Evolutionary conservation across 1,284 basidiomycete genomes (phyloP).

Genomic region (Cystobasidiaceae sp.): DNA sequence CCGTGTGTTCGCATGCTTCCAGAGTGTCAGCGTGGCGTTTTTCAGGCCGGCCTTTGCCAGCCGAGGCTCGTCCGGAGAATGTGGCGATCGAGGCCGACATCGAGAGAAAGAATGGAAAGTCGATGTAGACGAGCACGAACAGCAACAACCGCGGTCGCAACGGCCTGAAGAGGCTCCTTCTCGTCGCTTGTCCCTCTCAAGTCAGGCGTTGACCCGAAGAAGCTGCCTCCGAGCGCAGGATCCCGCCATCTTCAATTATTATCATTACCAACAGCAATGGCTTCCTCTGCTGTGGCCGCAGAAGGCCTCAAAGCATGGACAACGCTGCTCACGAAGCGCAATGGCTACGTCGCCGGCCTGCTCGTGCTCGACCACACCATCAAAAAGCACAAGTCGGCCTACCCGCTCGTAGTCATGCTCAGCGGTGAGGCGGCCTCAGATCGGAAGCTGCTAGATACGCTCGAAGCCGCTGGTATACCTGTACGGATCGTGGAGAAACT

Average conservation of each 20-base stretch:
- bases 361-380: conserved; percentile 69
- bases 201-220: no score
- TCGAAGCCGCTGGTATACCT: conserved; percentile 15
- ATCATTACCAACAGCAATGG: neutral
- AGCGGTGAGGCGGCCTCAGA: conserved; percentile 47
- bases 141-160: no score
- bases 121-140: no score
- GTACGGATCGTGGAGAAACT: conserved; percentile 55
- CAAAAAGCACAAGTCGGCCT: conserved; percentile 59
- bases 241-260: neutral
- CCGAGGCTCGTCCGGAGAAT: no score
- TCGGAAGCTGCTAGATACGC: conserved; percentile 51
- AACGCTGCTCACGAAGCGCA: conserved; percentile 57
- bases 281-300: neutral
- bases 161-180: no score
- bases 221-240: neutral
- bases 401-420: conserved; percentile 63
- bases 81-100: no score
- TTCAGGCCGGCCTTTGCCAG: no score
- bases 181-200: no score
- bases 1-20: no score
- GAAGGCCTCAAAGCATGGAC: conserved; percentile 23
- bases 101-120: no score
- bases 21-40: no score
- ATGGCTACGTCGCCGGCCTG: conserved; percentile 58